These are phyloP conservation scores for Geranium rotundifolium DNA, from an alignment of 345 rosid genomes.

Conservation along the genomic window DNA sequence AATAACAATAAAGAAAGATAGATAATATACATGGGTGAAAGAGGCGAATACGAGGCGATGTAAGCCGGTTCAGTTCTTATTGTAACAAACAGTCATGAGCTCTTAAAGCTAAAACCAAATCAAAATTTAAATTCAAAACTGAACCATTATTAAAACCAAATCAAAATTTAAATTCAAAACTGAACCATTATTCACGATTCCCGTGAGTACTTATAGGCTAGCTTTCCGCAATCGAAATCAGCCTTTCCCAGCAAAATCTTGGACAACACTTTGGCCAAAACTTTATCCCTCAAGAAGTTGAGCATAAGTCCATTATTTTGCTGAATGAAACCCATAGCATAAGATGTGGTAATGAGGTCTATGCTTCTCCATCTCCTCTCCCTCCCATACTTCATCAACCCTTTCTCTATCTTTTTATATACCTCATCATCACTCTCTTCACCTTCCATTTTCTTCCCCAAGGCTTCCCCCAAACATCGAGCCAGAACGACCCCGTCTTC, in stretches of 20 bases:
- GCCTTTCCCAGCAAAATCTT: conserved; percentile 6
- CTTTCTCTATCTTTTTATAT: conserved; percentile 24
- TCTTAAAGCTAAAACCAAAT: no score
- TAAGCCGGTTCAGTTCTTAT: no score
- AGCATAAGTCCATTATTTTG: conserved; percentile 13
- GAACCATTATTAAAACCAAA: no score
- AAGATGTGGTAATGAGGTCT: conserved; percentile 25
- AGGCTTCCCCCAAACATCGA: conserved; percentile 49
- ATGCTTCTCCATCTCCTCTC: conserved; percentile 47
- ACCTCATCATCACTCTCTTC: conserved; percentile 7
- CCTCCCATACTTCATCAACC: conserved; percentile 20
- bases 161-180: no score
- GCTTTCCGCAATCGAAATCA: conserved; percentile 29
- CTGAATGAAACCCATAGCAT: conserved; percentile 23
- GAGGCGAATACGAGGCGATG: no score
- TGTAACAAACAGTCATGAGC: no score
- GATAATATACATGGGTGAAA: no score
- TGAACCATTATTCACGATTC: no score
- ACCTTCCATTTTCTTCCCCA: conserved; percentile 14
- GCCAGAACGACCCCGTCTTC: conserved; percentile 60
- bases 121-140: no score
- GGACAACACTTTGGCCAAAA: conserved; percentile 8
- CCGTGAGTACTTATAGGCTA: conserved; percentile 11
- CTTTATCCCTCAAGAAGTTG: conserved; percentile 17
- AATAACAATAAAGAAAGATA: no score